These are phyloP conservation scores for Pestalotiopsis sp. DNA, from an alignment of 2,329 filamentous ascomycete species.

Conservation along the genomic window DNA sequence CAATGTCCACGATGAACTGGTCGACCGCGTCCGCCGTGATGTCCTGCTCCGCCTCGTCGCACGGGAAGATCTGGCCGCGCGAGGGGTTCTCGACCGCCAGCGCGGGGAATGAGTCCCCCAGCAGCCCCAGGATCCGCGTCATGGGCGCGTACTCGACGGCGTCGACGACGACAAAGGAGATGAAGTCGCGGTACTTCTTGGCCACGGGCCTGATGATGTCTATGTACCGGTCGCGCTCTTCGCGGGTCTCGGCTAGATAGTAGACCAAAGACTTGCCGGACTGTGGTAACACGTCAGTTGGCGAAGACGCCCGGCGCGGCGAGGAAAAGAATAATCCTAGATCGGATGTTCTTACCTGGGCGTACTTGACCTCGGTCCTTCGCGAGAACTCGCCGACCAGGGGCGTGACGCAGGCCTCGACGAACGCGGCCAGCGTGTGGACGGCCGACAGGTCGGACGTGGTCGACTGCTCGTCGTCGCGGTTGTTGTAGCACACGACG, in stretches of 20 bases:
- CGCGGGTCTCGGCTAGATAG: conserved; percentile 31
- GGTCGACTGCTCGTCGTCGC: conserved; percentile 34
- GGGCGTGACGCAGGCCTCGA: conserved; percentile 37
- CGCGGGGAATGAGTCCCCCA: conserved; percentile 26
- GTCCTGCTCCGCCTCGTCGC: conserved; percentile 19
- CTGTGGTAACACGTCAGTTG: conserved; percentile 20
- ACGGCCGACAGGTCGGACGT: conserved; percentile 32
- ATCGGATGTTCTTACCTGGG: conserved; percentile 30
- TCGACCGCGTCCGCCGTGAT: conserved; percentile 38
- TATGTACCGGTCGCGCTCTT: conserved; percentile 36
- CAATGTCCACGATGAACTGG: conserved; percentile 44
- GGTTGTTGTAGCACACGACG: conserved; percentile 41
- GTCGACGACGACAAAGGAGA: conserved; percentile 49
- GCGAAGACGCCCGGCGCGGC: neutral
- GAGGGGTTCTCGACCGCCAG: conserved; percentile 45
- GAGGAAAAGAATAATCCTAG: neutral
- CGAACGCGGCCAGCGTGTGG: conserved; percentile 35
- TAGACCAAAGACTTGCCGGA: conserved; percentile 38
- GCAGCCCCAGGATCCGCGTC: conserved; percentile 38
- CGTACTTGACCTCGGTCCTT: conserved; percentile 42
- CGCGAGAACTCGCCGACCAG: conserved; percentile 45
- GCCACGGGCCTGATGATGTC: conserved; percentile 39
- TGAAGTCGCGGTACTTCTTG: conserved; percentile 45
- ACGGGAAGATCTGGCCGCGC: conserved; percentile 45
- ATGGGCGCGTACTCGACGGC: conserved; percentile 45